Conservation (phyloP, 202 grass and related monocot genomes). For the Setaria italica region DNA sequence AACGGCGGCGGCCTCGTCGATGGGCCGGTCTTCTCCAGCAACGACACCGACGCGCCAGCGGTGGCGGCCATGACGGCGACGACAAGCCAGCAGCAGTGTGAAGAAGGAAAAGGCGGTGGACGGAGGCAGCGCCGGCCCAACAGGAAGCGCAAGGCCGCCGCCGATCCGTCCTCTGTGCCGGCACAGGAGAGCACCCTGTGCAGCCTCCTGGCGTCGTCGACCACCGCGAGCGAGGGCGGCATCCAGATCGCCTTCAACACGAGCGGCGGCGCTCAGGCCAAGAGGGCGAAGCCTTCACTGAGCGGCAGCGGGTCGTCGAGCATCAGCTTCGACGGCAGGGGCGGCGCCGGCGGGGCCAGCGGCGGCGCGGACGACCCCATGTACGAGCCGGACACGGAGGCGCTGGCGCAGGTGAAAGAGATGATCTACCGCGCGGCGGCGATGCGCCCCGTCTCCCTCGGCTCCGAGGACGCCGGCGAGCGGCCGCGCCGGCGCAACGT, state of each 20-base stretch:
- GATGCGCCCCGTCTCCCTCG: slow-evolving; percentile 68
- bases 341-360: neutral
- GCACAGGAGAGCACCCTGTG: slow-evolving; percentile 42
- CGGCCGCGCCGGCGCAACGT: slow-evolving; percentile 77
- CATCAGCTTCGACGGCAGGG: slow-evolving; percentile 68
- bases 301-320: slow-evolving; percentile 49
- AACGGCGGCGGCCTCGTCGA: neutral
- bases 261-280: neutral
- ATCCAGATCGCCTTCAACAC: slow-evolving; percentile 59
- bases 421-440: slow-evolving; percentile 84
- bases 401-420: slow-evolving; percentile 87
- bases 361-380: neutral
- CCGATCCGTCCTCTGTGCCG: neutral
- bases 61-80: neutral
- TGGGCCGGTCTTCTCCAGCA: slow-evolving; percentile 22
- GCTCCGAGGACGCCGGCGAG: slow-evolving; percentile 49
- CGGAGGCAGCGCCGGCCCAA: slow-evolving; percentile 43
- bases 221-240: slow-evolving; percentile 20
- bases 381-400: slow-evolving; percentile 81
- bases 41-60: neutral
- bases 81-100: slow-evolving; percentile 29
- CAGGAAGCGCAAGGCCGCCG: slow-evolving; percentile 50
- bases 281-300: slow-evolving; percentile 40
- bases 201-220: slow-evolving; percentile 47
- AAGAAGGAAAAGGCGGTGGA: neutral